Evolutionary conservation across 106 monocot genomes (phyloP).

Genomic region (Dendrobium officinale): DNA sequence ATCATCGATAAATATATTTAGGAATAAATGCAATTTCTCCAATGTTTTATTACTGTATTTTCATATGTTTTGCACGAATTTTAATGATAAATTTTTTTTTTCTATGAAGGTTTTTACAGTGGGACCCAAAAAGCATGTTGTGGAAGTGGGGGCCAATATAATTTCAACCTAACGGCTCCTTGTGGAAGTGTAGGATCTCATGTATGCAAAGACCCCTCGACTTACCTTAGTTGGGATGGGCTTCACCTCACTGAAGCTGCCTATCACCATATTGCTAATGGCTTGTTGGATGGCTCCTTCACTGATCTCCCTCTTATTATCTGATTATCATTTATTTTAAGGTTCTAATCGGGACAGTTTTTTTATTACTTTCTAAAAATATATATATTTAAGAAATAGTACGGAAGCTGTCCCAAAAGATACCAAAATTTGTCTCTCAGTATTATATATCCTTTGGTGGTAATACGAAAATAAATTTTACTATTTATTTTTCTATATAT

Average conservation of each 20-base stretch:
- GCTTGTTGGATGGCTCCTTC: not conserved
- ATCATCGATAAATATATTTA: not conserved
- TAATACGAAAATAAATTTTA: too few relatives aligned
- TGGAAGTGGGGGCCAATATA: conserved; percentile 30
- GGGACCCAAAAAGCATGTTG: conserved; percentile 22
- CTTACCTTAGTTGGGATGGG: conserved; percentile 38
- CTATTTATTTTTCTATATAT: too few relatives aligned
- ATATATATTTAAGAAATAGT: too few relatives aligned
- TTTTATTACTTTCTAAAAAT: too few relatives aligned
- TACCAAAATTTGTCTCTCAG: too few relatives aligned
- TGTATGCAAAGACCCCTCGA: conserved; percentile 21
- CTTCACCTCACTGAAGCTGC: conserved; percentile 35
- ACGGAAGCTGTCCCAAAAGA: too few relatives aligned
- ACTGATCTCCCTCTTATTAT: not conserved
- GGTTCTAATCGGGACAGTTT: too few relatives aligned
- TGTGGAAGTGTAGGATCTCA: conserved; percentile 16
- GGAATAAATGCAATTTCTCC: not conserved
- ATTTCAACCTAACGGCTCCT: conserved; percentile 17
- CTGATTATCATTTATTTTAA: not conserved
- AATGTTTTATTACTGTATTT: not conserved
- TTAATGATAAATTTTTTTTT: not conserved
- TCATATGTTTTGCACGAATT: not conserved
- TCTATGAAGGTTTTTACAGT: not conserved
- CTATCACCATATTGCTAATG: conserved; percentile 15
- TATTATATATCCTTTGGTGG: too few relatives aligned